phyloP scores from a whole-genome alignment of 129 eudicot genomes.

The Artemisia tridentata region DNA sequence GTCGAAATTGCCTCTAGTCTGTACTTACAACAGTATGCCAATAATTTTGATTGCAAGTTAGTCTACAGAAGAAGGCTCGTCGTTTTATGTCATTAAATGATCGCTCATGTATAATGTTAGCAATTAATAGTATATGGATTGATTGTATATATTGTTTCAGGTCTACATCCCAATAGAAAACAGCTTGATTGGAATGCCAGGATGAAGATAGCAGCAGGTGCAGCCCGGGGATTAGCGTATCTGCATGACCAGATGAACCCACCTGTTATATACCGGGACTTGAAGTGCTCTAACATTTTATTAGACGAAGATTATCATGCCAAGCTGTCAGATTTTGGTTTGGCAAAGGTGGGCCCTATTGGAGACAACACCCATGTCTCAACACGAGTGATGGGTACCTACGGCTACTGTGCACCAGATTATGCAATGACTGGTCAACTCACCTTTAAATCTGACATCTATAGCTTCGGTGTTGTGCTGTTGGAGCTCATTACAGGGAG shows the following conservation, averaged over 20 bases:
- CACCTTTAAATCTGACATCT: constrained; percentile 81
- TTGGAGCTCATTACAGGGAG: constrained; percentile 84
- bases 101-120: background rate
- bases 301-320: constrained; percentile 75
- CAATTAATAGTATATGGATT: background rate
- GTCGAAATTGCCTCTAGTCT: background rate
- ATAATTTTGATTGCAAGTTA: background rate
- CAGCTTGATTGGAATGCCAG: constrained; percentile 74
- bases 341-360: constrained; percentile 88
- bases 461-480: constrained; percentile 95
- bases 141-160: constrained; percentile 21
- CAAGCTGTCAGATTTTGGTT: constrained; percentile 87
- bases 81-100: background rate
- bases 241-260: constrained; percentile 75
- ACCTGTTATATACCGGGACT: constrained; percentile 80
- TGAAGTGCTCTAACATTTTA: constrained; percentile 84
- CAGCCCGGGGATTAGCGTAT: constrained; percentile 79
- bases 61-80: background rate
- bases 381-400: constrained; percentile 96
- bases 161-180: constrained; percentile 24
- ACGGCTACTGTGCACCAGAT: constrained; percentile 95
- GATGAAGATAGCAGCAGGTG: constrained; percentile 87
- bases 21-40: background rate
- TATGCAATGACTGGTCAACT: constrained; percentile 98
- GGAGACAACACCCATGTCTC: constrained; percentile 98